A percentile compares a stretch with the other conserved stretches of the same genome.
Evolutionary conservation across 495 filamentous ascomycete species (phyloP).

Genomic region (Penicillium canescens): DNA sequence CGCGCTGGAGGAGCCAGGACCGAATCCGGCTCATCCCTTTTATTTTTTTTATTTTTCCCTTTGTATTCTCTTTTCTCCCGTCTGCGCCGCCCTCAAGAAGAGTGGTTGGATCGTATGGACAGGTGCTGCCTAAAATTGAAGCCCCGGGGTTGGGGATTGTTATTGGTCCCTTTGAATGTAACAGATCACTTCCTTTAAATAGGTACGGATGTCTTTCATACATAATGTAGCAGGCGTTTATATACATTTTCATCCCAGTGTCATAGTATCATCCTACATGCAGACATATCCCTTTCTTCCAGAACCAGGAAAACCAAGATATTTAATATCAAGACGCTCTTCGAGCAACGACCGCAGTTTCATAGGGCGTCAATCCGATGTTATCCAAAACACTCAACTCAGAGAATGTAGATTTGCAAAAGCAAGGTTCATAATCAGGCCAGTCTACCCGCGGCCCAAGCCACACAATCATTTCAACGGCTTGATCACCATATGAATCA

Average conservation of each 20-base stretch:
- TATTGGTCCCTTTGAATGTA: too few relatives aligned
- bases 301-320: neutral
- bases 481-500: slow-evolving; percentile 20
- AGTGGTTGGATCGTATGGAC: too few relatives aligned
- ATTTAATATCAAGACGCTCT: neutral
- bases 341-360: slow-evolving; percentile 30
- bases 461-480: slow-evolving; percentile 46
- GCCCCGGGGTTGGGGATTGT: too few relatives aligned
- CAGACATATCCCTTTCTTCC: neutral
- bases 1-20: too few relatives aligned
- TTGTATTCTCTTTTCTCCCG: too few relatives aligned
- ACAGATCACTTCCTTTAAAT: too few relatives aligned
- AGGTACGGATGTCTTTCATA: too few relatives aligned
- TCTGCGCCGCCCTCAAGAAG: too few relatives aligned
- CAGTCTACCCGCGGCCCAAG: slow-evolving; percentile 52
- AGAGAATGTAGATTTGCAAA: slow-evolving; percentile 21
- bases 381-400: slow-evolving; percentile 23
- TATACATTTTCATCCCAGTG: too few relatives aligned
- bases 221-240: neutral
- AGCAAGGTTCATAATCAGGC: slow-evolving; percentile 39
- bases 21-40: too few relatives aligned
- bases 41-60: too few relatives aligned
- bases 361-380: slow-evolving; percentile 34
- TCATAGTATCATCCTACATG: neutral
- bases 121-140: too few relatives aligned